These are phyloP conservation scores for Trichoderma simmonsii DNA, from an alignment of 2,329 filamentous ascomycete genomes.

Conservation along the genomic window DNA sequence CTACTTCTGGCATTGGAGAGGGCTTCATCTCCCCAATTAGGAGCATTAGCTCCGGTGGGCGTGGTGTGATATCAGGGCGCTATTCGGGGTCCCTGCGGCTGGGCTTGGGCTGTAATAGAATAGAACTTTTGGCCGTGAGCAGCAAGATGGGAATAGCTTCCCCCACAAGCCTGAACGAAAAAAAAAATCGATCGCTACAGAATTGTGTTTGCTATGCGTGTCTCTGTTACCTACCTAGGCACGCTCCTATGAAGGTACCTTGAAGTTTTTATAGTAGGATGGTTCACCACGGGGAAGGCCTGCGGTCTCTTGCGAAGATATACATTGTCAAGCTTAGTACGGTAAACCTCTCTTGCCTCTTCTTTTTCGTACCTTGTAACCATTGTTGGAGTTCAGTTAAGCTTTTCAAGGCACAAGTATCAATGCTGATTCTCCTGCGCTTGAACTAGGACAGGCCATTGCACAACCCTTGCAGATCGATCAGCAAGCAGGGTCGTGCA, in stretches of 20 bases:
- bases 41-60: conserved; percentile 1
- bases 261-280: not conserved
- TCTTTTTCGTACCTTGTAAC: not conserved
- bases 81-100: not conserved
- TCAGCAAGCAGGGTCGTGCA: not conserved
- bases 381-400: not conserved
- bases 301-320: not conserved
- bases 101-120: not conserved
- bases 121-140: not conserved
- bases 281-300: not conserved
- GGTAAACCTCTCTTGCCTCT: not conserved
- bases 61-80: not conserved
- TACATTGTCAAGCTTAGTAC: not conserved
- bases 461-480: not conserved
- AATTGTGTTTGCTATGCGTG: not conserved
- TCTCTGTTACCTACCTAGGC: not conserved
- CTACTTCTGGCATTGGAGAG: not conserved
- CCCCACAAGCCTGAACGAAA: not conserved
- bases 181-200: not conserved
- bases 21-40: not conserved
- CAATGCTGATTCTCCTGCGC: not conserved
- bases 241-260: not conserved
- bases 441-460: not conserved
- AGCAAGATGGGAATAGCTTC: conserved; percentile 10
- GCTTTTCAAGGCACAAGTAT: not conserved